Conservation (phyloP, 2,329 filamentous ascomycete genomes). For the Daldinia sp. region DNA sequence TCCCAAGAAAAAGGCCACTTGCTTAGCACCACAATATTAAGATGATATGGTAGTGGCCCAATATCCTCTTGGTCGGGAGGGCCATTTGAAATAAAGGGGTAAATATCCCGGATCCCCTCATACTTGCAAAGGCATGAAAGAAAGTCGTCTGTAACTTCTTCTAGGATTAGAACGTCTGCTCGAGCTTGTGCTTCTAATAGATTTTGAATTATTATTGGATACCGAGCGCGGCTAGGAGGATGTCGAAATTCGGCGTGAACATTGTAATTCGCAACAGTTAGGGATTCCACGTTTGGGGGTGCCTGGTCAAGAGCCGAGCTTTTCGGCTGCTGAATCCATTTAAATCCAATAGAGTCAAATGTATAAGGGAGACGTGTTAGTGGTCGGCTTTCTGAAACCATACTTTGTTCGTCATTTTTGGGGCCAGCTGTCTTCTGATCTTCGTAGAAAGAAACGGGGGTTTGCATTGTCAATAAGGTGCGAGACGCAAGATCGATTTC, state of each 20-base stretch:
- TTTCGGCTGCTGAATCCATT: slow-evolving; percentile 40
- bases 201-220: slow-evolving; percentile 59
- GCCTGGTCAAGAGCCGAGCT: not conserved
- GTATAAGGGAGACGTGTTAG: slow-evolving; percentile 39
- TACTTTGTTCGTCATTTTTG: slow-evolving; percentile 1
- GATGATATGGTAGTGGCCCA: slow-evolving; percentile 68
- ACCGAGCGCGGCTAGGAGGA: slow-evolving; percentile 58
- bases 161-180: slow-evolving; percentile 65
- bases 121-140: slow-evolving; percentile 66
- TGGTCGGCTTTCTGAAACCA: slow-evolving; percentile 1
- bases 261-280: slow-evolving; percentile 64
- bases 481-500: slow-evolving; percentile 56
- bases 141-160: slow-evolving; percentile 75
- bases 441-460: slow-evolving; percentile 36
- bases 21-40: slow-evolving; percentile 72
- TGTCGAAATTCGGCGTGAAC: slow-evolving; percentile 64
- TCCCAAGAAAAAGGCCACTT: slow-evolving; percentile 67
- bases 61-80: slow-evolving; percentile 65
- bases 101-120: slow-evolving; percentile 59
- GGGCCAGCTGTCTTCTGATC: slow-evolving; percentile 5
- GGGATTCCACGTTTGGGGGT: slow-evolving; percentile 28
- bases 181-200: slow-evolving; percentile 57
- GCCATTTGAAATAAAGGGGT: slow-evolving; percentile 69
- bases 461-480: slow-evolving; percentile 30
- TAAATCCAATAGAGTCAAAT: slow-evolving; percentile 33